A percentile compares a stretch with the other conserved stretches of the same genome.
phyloP scores from a whole-genome alignment of 257 asterid species.

The Ehretia macrophylla region DNA sequence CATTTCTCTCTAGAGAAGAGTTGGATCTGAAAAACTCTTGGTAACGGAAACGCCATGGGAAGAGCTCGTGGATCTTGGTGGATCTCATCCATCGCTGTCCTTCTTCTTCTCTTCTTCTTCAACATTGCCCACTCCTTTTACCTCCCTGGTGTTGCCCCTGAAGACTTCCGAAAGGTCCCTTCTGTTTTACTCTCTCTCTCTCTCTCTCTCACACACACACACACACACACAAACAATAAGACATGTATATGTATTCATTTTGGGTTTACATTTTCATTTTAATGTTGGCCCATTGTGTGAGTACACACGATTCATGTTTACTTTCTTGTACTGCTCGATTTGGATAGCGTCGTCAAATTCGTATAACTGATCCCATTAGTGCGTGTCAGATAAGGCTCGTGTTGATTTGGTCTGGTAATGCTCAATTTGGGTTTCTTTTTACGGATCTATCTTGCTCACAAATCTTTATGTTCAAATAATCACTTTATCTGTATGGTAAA shows the following conservation, averaged over 20 bases:
- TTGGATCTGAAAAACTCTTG: constrained; percentile 13
- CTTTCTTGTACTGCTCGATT: no score
- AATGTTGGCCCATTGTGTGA: no score
- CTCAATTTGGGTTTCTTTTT: not conserved
- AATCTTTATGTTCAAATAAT: no score
- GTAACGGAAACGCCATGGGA: constrained; percentile 11
- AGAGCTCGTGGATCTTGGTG: constrained; percentile 19
- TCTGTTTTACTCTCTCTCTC: not conserved
- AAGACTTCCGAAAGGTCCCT: constrained; percentile 63
- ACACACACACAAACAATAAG: no score
- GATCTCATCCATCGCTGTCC: constrained; percentile 12
- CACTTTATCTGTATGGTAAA: no score
- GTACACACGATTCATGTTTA: no score
- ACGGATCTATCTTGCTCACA: not conserved
- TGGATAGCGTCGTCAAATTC: no score
- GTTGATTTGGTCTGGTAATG: no score
- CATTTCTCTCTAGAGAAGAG: not conserved
- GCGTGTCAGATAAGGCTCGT: no score
- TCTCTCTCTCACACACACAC: no score
- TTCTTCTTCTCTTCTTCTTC: constrained; percentile 48
- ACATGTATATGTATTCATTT: no score
- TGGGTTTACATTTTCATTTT: not conserved
- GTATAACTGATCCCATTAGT: no score
- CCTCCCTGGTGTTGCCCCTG: constrained; percentile 89
- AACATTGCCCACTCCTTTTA: constrained; percentile 52